Evolutionary conservation across 179 eudicot genomes (phyloP).

Genomic region (Beta macrorhiza): DNA sequence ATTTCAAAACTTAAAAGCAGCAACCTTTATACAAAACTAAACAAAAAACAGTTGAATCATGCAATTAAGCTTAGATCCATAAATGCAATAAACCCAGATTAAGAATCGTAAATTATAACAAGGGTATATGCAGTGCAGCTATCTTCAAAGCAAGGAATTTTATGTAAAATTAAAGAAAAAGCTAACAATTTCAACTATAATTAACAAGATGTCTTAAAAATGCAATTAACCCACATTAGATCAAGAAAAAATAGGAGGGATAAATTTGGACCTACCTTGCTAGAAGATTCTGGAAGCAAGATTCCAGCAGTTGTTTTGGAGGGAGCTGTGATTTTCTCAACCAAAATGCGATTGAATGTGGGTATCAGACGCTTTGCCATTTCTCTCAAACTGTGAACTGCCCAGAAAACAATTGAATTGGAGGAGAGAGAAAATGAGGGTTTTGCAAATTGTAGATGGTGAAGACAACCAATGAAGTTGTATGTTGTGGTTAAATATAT

Average conservation of each 20-base stretch:
- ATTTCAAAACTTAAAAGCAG: neutral
- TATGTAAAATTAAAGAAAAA: neutral
- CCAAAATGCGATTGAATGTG: constrained; percentile 46
- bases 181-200: neutral
- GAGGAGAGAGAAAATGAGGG: neutral
- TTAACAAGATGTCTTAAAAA: neutral
- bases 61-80: neutral
- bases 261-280: constrained; percentile 43
- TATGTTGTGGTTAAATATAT: constrained; percentile 2
- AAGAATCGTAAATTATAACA: neutral
- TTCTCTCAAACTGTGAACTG: neutral
- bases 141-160: neutral
- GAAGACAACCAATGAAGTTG: neutral
- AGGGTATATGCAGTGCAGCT: neutral
- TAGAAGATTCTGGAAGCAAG: constrained; percentile 52
- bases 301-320: constrained; percentile 56
- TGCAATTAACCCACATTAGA: neutral
- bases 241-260: no score
- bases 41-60: neutral
- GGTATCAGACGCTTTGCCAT: constrained; percentile 57
- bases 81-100: neutral
- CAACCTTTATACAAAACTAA: neutral
- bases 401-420: neutral
- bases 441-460: neutral
- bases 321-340: constrained; percentile 55